phyloP scores from a whole-genome alignment of 495 filamentous ascomycete genomes.

The Poronia punctata region DNA sequence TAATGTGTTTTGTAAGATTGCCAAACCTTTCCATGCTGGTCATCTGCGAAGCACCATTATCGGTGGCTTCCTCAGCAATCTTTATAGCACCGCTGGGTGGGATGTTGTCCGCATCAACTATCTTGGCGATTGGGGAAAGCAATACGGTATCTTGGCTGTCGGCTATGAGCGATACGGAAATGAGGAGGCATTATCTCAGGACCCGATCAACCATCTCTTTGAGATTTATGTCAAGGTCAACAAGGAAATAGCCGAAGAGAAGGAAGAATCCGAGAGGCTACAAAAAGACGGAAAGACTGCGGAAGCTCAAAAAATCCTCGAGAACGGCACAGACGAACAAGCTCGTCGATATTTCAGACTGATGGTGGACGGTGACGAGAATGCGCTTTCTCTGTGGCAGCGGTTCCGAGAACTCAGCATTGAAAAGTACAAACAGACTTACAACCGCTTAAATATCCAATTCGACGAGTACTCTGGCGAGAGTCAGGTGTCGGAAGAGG shows the following conservation, averaged over 20 bases:
- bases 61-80: conserved; percentile 55
- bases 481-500: conserved; percentile 78
- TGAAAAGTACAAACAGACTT: conserved; percentile 67
- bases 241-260: conserved; percentile 48
- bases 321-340: conserved; percentile 54
- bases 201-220: conserved; percentile 59
- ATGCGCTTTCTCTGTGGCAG: conserved; percentile 74
- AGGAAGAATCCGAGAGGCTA: conserved; percentile 41
- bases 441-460: conserved; percentile 79
- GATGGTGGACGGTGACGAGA: conserved; percentile 76
- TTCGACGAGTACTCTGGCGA: conserved; percentile 95
- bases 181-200: conserved; percentile 47
- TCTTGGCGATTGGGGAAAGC: conserved; percentile 63
- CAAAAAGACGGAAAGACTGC: conserved; percentile 34
- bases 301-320: conserved; percentile 41
- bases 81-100: conserved; percentile 54
- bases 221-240: conserved; percentile 60
- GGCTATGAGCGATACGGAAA: conserved; percentile 54
- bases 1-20: too few species aligned
- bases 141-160: conserved; percentile 55
- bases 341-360: conserved; percentile 78
- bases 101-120: conserved; percentile 60
- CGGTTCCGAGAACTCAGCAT: conserved; percentile 89
- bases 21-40: conserved; percentile 62
- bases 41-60: conserved; percentile 63